Conservation (phyloP, 306 rosid genomes). For the Herpetospermum pedunculosum region DNA sequence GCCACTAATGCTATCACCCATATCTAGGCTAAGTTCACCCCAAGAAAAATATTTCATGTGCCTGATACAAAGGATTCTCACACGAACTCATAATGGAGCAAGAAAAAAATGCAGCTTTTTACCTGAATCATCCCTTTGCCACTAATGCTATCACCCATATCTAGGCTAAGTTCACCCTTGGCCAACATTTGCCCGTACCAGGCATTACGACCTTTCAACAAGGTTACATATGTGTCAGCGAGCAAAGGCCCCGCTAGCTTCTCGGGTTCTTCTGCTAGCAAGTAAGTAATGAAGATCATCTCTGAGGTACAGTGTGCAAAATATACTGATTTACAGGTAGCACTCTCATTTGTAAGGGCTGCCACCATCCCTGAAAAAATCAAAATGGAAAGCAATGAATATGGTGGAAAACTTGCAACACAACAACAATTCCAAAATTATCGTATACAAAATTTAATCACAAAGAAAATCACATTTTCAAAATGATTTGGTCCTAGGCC, state of each 20-base stretch:
- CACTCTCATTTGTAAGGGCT: constrained; percentile 92
- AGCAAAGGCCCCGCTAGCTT: constrained; percentile 89
- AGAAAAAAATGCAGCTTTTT: not conserved
- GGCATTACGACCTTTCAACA: constrained; percentile 74
- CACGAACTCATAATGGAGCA: not conserved
- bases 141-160: constrained; percentile 84
- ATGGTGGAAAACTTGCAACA: not conserved
- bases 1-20: constrained; percentile 88
- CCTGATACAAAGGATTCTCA: not conserved
- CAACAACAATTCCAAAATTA: too few relatives aligned
- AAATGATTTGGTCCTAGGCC: not conserved
- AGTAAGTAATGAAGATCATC: constrained; percentile 81
- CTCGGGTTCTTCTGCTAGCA: constrained; percentile 76
- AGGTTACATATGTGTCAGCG: constrained; percentile 83
- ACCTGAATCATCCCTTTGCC: constrained; percentile 99
- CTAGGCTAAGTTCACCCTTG: constrained; percentile 71
- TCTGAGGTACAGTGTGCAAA: constrained; percentile 90
- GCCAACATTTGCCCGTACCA: constrained; percentile 85
- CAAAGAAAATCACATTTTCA: not conserved
- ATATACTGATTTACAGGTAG: constrained; percentile 87
- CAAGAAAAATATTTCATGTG: too few relatives aligned
- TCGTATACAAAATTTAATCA: not conserved
- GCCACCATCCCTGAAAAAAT: constrained; percentile 75
- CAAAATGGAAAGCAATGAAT: not conserved
- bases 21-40: constrained; percentile 71